phyloP scores from a whole-genome alignment of 2,329 filamentous ascomycete genomes.

The Neofusicoccum cordaticola region DNA sequence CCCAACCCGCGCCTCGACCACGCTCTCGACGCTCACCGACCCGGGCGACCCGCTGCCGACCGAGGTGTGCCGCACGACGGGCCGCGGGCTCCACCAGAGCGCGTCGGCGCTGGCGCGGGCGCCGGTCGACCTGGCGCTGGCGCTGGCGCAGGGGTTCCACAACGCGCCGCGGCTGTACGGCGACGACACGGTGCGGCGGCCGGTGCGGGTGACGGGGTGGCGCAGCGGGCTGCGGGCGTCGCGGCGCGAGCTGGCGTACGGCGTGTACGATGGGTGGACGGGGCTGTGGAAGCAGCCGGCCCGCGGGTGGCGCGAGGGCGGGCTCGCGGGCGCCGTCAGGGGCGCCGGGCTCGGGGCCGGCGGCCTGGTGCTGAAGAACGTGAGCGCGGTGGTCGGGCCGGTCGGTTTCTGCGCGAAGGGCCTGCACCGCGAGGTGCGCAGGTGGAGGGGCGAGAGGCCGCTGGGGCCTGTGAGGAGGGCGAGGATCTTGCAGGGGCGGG shows the following conservation, averaged over 20 bases:
- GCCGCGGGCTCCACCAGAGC: slow-evolving; percentile 51
- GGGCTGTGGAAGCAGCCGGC: slow-evolving; percentile 61
- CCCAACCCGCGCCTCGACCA: slow-evolving; percentile 24
- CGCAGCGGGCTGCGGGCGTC: slow-evolving; percentile 61
- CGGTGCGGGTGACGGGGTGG: slow-evolving; percentile 63
- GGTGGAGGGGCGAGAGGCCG: not conserved
- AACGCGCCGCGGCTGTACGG: slow-evolving; percentile 69
- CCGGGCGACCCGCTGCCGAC: slow-evolving; percentile 30
- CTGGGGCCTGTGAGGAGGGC: not conserved
- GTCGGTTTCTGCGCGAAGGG: slow-evolving; percentile 64
- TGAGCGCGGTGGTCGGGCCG: slow-evolving; percentile 60
- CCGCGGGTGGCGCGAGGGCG: slow-evolving; percentile 55
- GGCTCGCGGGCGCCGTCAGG: slow-evolving; percentile 52
- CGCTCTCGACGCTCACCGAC: slow-evolving; percentile 27
- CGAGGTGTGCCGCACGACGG: slow-evolving; percentile 49
- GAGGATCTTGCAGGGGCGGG: slow-evolving; percentile 16
- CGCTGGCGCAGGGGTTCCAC: slow-evolving; percentile 66
- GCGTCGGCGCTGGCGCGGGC: slow-evolving; percentile 53
- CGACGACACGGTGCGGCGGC: slow-evolving; percentile 65
- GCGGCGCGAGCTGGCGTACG: slow-evolving; percentile 60
- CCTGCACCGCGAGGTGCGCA: slow-evolving; percentile 52
- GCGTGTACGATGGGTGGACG: slow-evolving; percentile 64
- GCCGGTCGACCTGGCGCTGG: slow-evolving; percentile 60
- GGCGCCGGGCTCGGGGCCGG: slow-evolving; percentile 61
- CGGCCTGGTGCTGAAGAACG: slow-evolving; percentile 63